Conservation (phyloP, 2,329 filamentous ascomycete species). For the Grosmannia clavigera region DNA sequence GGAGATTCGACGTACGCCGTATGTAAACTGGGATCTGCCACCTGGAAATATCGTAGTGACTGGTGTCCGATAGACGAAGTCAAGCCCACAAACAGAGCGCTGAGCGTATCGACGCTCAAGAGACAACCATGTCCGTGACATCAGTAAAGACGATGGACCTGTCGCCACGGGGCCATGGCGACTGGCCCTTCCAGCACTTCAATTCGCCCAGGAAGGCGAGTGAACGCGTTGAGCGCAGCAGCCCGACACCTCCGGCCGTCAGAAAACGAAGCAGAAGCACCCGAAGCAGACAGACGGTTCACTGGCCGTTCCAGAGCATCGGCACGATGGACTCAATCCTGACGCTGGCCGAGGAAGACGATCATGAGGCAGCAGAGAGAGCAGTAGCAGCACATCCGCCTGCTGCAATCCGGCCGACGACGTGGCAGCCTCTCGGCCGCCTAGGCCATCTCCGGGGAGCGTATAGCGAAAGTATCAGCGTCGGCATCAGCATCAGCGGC, state of each 20-base stretch:
- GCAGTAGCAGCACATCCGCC: background rate
- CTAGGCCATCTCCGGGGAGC: background rate
- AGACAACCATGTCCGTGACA: background rate
- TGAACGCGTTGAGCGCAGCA: too few species aligned
- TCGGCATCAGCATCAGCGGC: background rate
- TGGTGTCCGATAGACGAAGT: too few species aligned
- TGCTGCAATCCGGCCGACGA: background rate
- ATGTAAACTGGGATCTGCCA: too few species aligned
- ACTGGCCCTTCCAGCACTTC: conserved; percentile 5
- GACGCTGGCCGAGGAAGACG: background rate
- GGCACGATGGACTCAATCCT: conserved; percentile 14
- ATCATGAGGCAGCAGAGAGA: background rate
- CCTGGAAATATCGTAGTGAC: too few species aligned
- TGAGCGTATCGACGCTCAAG: background rate
- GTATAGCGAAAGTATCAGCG: background rate
- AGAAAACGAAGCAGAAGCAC: background rate
- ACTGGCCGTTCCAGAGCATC: conserved; percentile 25
- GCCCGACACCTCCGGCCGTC: too few species aligned
- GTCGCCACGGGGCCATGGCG: background rate
- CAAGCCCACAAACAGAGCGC: background rate
- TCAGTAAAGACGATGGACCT: too few species aligned
- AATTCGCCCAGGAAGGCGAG: too few species aligned
- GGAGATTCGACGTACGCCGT: too few species aligned
- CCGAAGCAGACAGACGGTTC: conserved; percentile 15
- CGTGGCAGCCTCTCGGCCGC: background rate